phyloP scores from a whole-genome alignment of 1,284 basidiomycete genomes.

The Gymnopus androsaceus region DNA sequence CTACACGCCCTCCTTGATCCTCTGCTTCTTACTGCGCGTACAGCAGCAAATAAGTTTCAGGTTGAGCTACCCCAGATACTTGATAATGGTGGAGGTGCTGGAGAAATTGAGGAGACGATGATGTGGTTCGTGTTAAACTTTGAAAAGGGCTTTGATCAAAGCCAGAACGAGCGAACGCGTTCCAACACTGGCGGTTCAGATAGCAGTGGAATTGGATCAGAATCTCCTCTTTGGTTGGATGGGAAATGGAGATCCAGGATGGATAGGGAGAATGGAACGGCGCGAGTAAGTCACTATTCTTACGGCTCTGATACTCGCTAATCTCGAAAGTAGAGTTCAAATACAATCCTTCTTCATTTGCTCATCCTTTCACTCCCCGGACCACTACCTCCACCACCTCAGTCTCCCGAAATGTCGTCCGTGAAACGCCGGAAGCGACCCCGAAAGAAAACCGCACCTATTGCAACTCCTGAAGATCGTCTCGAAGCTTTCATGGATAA shows the following conservation, averaged over 20 bases:
- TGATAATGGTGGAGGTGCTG: slow-evolving; percentile 54
- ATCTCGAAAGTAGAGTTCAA: slow-evolving; percentile 51
- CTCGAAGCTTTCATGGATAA: slow-evolving; percentile 77
- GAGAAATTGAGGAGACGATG: slow-evolving; percentile 66
- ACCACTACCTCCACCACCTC: slow-evolving; percentile 29
- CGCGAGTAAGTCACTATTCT: slow-evolving; percentile 60
- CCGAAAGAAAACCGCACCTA: slow-evolving; percentile 23
- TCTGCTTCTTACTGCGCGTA: slow-evolving; percentile 58
- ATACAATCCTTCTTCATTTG: slow-evolving; percentile 72
- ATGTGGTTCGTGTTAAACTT: slow-evolving; percentile 71
- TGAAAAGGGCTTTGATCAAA: slow-evolving; percentile 43
- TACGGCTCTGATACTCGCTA: slow-evolving; percentile 5
- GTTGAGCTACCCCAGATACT: slow-evolving; percentile 60
- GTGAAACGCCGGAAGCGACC: slow-evolving; percentile 40
- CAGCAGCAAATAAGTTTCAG: slow-evolving; percentile 62
- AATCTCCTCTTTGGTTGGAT: slow-evolving; percentile 43
- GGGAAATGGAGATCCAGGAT: slow-evolving; percentile 53
- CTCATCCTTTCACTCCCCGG: slow-evolving; percentile 64
- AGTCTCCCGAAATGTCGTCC: slow-evolving; percentile 29
- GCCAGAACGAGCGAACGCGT: slow-evolving; percentile 30
- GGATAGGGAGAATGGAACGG: slow-evolving; percentile 66
- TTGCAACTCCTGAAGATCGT: slow-evolving; percentile 45
- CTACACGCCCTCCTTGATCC: slow-evolving; percentile 59
- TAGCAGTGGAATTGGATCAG: slow-evolving; percentile 8
- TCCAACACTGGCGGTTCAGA: neutral